Base-by-base conservation (phyloP, 768 basidiomycete genomes). In the Phylloporus sp. region DNA sequence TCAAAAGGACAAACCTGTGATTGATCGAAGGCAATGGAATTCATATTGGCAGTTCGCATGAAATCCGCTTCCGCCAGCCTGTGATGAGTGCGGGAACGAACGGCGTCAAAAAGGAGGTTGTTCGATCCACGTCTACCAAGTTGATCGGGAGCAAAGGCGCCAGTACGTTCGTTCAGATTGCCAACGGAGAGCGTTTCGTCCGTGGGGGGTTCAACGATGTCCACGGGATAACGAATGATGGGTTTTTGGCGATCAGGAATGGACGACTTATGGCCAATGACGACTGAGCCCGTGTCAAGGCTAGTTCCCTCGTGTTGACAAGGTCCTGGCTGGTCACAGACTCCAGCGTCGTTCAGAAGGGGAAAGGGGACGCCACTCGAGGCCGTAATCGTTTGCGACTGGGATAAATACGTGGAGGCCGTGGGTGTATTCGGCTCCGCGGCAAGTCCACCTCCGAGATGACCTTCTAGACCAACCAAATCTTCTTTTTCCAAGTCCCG, bases 41-140 rank as follows among this genome's bases (percentile, higher is more conserved):
- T 58, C 65, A 59, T 67, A 45, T 46, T 60, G 53, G 54, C 42
- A 16, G 50, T 60, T 24, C 57, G 58, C 45, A 26, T 41, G 47
- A 52, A 52, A 43, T 65, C 64, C 28, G 55, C 45, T 47, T 66
- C 64, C 47, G 46, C 52, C 45, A 47, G 49, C 50, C 50, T 69
- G 47, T 70, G 61, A 34, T 64, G 55, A 29, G 49, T 13, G 22
- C 62, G 67, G 18, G 62, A 50, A 47, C 57, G 60, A 44, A 70
- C 62, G 36, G 72, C 66, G 66, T 73, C 76, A 55, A 74, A 75
- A 47, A 71, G 60, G 15, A 72, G 55, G 47, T 72, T 68, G 53
- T 73, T 74, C 42, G 70, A 70, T 39, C 59, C 64, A 32, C 66
- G 71, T 38, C 71, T 66, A 35, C 66, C 67, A 46, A 56, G 58